A percentile compares a stretch with the other conserved stretches of the same genome.
Evolutionary conservation across 169 alveolate species (phyloP).

Genomic region (Cryptosporidium andersoni): DNA sequence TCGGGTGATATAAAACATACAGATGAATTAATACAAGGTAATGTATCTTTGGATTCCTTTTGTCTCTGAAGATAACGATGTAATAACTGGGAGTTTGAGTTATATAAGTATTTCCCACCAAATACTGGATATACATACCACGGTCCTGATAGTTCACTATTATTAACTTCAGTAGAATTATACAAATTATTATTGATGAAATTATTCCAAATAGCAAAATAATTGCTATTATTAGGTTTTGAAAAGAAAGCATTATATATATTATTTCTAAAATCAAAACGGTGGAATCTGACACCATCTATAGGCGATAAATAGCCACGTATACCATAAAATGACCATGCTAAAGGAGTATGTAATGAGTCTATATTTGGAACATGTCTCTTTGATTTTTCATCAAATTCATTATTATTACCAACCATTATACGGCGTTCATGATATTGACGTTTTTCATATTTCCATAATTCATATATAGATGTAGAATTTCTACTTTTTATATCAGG

Average conservation of each 20-base stretch:
- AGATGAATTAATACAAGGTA: constrained; percentile 72
- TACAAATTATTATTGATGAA: constrained; percentile 1
- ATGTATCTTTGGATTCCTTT: constrained; percentile 66
- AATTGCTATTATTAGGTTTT: constrained; percentile 13
- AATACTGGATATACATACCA: constrained; percentile 49
- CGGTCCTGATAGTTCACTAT: constrained; percentile 53
- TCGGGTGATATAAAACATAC: constrained; percentile 76
- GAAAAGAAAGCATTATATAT: constrained; percentile 49
- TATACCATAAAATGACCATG: constrained; percentile 58
- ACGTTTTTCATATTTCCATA: constrained; percentile 36
- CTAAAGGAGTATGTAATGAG: constrained; percentile 52
- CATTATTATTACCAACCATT: constrained; percentile 18
- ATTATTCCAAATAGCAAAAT: constrained; percentile 13
- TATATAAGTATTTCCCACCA: constrained; percentile 18
- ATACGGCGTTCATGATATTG: constrained; percentile 64
- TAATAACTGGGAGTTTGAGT: constrained; percentile 36
- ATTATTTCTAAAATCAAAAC: constrained; percentile 79
- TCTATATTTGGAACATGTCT: constrained; percentile 43
- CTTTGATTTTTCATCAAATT: not conserved
- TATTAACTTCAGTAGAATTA: constrained; percentile 10
- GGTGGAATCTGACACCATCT: constrained; percentile 84
- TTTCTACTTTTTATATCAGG: constrained; percentile 9
- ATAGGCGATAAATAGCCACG: constrained; percentile 78
- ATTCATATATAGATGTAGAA: constrained; percentile 11
- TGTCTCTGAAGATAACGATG: constrained; percentile 58